Conservation (phyloP, 805 yeast genomes). For the Wickerhamiella domercqiae region DNA sequence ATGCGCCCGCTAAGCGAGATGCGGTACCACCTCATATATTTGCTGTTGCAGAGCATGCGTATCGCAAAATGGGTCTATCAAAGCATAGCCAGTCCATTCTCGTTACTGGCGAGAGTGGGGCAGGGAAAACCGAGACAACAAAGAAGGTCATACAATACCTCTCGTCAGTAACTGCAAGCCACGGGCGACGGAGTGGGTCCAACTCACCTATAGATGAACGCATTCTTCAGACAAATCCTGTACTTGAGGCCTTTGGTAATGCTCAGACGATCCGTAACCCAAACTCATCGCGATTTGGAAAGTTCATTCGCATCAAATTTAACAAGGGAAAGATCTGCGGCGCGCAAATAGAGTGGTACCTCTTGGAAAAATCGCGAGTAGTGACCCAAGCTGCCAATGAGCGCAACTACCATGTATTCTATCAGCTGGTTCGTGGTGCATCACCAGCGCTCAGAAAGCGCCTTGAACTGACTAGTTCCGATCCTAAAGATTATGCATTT, state of each 20-base stretch:
- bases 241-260: slow-evolving; percentile 90
- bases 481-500: slow-evolving; percentile 39
- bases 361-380: slow-evolving; percentile 86
- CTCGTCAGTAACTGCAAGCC: slow-evolving; percentile 57
- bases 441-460: slow-evolving; percentile 26
- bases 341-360: slow-evolving; percentile 88
- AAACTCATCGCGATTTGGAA: slow-evolving; percentile 93
- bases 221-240: slow-evolving; percentile 87
- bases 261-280: slow-evolving; percentile 89
- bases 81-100: slow-evolving; percentile 72
- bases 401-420: slow-evolving; percentile 87
- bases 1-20: slow-evolving; percentile 28
- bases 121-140: slow-evolving; percentile 96
- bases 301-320: slow-evolving; percentile 79
- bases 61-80: slow-evolving; percentile 52
- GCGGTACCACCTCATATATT: slow-evolving; percentile 72
- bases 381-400: slow-evolving; percentile 59
- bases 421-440: slow-evolving; percentile 66
- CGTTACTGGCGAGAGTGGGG: slow-evolving; percentile 99
- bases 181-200: slow-evolving; percentile 2
- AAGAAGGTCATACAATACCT: slow-evolving; percentile 86
- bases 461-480: slow-evolving; percentile 28
- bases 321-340: slow-evolving; percentile 45
- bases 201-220: slow-evolving; percentile 56
- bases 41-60: slow-evolving; percentile 79